A percentile compares a stretch with the other conserved stretches of the same genome.
Conservation (phyloP, 176 grass and related monocot species). For the Juncus effusus region DNA sequence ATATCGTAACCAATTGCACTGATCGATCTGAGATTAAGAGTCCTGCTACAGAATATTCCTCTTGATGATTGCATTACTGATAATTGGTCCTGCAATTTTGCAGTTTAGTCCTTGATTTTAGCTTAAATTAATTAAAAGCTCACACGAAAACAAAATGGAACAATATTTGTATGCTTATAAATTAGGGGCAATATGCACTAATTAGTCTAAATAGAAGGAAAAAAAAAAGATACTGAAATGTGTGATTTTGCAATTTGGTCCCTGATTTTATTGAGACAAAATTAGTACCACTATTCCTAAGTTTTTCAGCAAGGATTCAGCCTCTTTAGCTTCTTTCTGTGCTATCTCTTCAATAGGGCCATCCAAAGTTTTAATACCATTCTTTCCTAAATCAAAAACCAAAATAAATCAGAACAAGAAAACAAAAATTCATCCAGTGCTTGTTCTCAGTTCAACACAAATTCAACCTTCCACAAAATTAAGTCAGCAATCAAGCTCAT, state of each 20-base stretch:
- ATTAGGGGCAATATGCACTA: no score
- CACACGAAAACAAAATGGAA: neutral
- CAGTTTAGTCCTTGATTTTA: neutral
- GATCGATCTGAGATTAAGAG: conserved; percentile 89
- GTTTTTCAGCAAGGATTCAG: conserved; percentile 60
- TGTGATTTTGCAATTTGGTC: neutral
- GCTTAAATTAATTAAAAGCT: neutral
- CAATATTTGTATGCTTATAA: neutral
- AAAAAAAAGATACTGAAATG: no score
- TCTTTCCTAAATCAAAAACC: conserved; percentile 41
- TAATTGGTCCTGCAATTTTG: conserved; percentile 61
- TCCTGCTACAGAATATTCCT: conserved; percentile 92
- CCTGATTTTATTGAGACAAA: conserved; percentile 27
- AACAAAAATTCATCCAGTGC: neutral
- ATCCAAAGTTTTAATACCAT: conserved; percentile 47
- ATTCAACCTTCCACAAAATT: neutral
- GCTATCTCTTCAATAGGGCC: conserved; percentile 97
- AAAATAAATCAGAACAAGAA: neutral
- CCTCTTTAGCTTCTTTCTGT: conserved; percentile 66
- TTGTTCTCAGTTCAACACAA: conserved; percentile 5
- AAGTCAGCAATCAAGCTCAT: neutral
- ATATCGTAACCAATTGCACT: conserved; percentile 94
- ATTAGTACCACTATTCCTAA: conserved; percentile 76
- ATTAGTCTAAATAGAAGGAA: no score
- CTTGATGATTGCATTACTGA: conserved; percentile 74